A percentile compares a stretch with the other conserved stretches of the same genome.
phyloP scores from a whole-genome alignment of 2,329 filamentous ascomycete genomes.

The Erysiphe pulchra region DNA sequence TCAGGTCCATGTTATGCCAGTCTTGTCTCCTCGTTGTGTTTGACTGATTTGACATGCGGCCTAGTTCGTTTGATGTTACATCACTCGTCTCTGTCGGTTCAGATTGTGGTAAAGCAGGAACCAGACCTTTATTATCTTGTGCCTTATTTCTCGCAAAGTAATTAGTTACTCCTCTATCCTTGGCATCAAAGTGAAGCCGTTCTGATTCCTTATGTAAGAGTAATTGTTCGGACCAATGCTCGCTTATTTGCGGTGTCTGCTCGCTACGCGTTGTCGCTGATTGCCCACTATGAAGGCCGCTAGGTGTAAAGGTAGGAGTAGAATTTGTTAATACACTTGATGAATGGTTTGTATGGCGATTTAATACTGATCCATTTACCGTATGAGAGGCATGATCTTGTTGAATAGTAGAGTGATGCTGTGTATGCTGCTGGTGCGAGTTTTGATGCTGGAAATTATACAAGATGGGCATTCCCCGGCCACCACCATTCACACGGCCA shows the following conservation, averaged over 20 bases:
- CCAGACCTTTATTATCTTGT: slow-evolving; percentile 37
- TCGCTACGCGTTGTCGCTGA: slow-evolving; percentile 20
- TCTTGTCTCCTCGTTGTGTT: slow-evolving; percentile 46
- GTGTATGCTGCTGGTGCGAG: slow-evolving; percentile 28
- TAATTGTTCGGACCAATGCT: slow-evolving; percentile 76
- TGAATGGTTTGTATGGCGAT: slow-evolving; percentile 28
- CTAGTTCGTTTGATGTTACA: slow-evolving; percentile 28
- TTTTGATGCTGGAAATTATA: slow-evolving; percentile 42
- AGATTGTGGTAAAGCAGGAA: slow-evolving; percentile 20
- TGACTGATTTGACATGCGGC: slow-evolving; percentile 35
- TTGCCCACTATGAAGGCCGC: slow-evolving; percentile 31
- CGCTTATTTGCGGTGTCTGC: slow-evolving; percentile 27
- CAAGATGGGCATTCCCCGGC: slow-evolving; percentile 36
- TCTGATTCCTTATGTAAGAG: slow-evolving; percentile 55
- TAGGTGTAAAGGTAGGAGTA: slow-evolving; percentile 27
- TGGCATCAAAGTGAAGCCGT: slow-evolving; percentile 39
- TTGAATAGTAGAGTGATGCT: slow-evolving; percentile 34
- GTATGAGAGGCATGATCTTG: slow-evolving; percentile 29
- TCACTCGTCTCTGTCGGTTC: slow-evolving; percentile 20
- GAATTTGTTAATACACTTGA: slow-evolving; percentile 38
- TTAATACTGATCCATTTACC: slow-evolving; percentile 27
- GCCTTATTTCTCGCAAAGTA: slow-evolving; percentile 51
- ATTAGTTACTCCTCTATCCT: slow-evolving; percentile 37
- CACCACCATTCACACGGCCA: slow-evolving; percentile 49
- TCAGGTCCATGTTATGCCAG: slow-evolving; percentile 85